Conservation (phyloP, 495 filamentous ascomycete species). For the Parmelia sp. region DNA sequence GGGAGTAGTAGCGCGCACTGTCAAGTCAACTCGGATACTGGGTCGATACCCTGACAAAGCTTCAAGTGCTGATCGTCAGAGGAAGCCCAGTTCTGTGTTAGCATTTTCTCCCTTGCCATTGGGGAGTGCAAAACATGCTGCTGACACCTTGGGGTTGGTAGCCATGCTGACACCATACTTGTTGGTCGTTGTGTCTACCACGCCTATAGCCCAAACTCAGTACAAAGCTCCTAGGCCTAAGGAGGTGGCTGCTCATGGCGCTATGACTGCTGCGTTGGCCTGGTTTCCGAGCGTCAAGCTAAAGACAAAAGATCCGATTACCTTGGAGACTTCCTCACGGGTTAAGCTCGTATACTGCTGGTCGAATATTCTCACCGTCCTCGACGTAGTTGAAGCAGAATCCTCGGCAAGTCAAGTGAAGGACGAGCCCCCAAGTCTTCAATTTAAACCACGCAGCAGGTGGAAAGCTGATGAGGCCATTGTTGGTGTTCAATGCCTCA, state of each 20-base stretch:
- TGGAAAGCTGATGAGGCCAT: constrained; percentile 96
- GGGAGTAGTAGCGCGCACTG: constrained; percentile 73
- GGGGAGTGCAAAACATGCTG: constrained; percentile 82
- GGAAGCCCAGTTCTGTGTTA: constrained; percentile 92
- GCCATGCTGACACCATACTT: constrained; percentile 95
- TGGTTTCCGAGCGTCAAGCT: constrained; percentile 97
- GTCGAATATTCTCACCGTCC: constrained; percentile 89
- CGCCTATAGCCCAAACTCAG: constrained; percentile 90
- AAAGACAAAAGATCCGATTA: constrained; percentile 59
- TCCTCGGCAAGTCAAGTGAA: constrained; percentile 54
- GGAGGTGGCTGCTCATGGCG: constrained; percentile 78
- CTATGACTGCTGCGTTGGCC: constrained; percentile 86
- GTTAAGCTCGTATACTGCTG: constrained; percentile 96
- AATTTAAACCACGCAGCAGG: constrained; percentile 75
- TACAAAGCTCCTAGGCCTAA: constrained; percentile 86
- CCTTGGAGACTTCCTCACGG: constrained; percentile 50
- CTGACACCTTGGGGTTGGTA: constrained; percentile 83
- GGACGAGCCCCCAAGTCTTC: constrained; percentile 65
- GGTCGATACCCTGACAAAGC: constrained; percentile 74
- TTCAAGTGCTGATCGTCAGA: constrained; percentile 50
- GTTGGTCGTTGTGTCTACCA: constrained; percentile 93
- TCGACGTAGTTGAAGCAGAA: constrained; percentile 74
- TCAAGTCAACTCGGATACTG: constrained; percentile 84
- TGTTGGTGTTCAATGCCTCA: constrained; percentile 94
- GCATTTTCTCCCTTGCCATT: constrained; percentile 86